Evolutionary conservation across 192 early-diverging fungal genomes (phyloP).

Genomic region (Entrophospora sp.): DNA sequence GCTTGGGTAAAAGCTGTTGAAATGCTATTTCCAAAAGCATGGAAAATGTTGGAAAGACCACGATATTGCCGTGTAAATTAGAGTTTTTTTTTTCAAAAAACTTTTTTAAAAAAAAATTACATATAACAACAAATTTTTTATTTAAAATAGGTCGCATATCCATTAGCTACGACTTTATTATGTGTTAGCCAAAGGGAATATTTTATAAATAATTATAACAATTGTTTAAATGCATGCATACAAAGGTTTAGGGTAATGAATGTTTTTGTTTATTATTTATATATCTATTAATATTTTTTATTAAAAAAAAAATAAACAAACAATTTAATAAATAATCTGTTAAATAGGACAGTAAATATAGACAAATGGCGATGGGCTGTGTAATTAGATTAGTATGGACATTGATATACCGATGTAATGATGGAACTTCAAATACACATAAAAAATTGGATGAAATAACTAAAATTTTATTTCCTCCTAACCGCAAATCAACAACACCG

Average conservation of each 20-base stretch:
- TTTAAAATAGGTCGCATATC: constrained; percentile 58
- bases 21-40: constrained; percentile 77
- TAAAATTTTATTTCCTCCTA: constrained; percentile 56
- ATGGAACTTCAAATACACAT: constrained; percentile 44
- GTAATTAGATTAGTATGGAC: constrained; percentile 84
- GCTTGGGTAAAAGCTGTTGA: constrained; percentile 90
- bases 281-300: background rate
- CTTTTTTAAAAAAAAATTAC: background rate
- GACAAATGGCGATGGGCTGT: constrained; percentile 68
- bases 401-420: constrained; percentile 84
- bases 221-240: constrained; percentile 59
- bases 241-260: constrained; percentile 55
- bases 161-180: constrained; percentile 78
- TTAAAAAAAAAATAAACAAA: no score
- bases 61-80: constrained; percentile 38
- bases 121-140: background rate
- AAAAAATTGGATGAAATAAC: constrained; percentile 49
- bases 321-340: no score
- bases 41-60: constrained; percentile 85
- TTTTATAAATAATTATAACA: constrained; percentile 72
- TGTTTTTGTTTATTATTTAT: background rate
- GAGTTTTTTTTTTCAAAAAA: no score
- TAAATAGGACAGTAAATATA: constrained; percentile 60
- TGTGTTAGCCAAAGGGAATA: constrained; percentile 86
- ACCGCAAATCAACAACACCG: constrained; percentile 45